Evolutionary conservation across 331 rosid species (phyloP).

Genomic region (Acacia pycnantha): DNA sequence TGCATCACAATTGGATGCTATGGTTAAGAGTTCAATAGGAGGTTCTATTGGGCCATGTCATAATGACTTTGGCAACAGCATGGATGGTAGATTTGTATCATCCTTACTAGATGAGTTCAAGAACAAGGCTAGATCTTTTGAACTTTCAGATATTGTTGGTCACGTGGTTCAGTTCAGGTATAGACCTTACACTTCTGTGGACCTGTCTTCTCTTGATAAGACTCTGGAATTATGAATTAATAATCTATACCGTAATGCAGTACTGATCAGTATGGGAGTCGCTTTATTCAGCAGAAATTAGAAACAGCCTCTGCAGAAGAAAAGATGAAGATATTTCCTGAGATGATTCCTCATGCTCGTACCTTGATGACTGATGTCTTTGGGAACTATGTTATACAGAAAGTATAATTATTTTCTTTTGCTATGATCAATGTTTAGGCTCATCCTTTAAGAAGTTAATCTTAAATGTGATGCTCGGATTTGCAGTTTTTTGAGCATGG

Average conservation of each 20-base stretch:
- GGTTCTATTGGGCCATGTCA: constrained; percentile 61
- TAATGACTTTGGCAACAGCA: constrained; percentile 56
- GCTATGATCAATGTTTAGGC: constrained; percentile 13
- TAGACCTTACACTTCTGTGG: constrained; percentile 11
- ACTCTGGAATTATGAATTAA: constrained; percentile 31
- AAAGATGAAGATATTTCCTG: constrained; percentile 78
- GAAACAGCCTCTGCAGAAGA: constrained; percentile 83
- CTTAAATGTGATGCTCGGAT: constrained; percentile 25
- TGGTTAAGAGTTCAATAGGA: constrained; percentile 69
- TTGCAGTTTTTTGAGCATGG: constrained; percentile 97
- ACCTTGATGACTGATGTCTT: constrained; percentile 95
- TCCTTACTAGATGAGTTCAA: constrained; percentile 90
- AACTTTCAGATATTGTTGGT: constrained; percentile 75
- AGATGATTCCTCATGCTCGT: constrained; percentile 85
- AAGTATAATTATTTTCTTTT: constrained; percentile 51
- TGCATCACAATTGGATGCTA: constrained; percentile 47
- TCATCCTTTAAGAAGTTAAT: constrained; percentile 17
- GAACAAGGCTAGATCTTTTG: constrained; percentile 83
- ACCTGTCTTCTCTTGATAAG: constrained; percentile 24
- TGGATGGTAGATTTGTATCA: constrained; percentile 60
- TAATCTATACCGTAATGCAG: constrained; percentile 52
- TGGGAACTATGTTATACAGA: constrained; percentile 97
- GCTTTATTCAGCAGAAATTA: constrained; percentile 95
- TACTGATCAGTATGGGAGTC: constrained; percentile 98
- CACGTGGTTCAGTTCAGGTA: constrained; percentile 95